phyloP scores from a whole-genome alignment of 169 alveolate genomes.

The Cryptosporidium sp. region DNA sequence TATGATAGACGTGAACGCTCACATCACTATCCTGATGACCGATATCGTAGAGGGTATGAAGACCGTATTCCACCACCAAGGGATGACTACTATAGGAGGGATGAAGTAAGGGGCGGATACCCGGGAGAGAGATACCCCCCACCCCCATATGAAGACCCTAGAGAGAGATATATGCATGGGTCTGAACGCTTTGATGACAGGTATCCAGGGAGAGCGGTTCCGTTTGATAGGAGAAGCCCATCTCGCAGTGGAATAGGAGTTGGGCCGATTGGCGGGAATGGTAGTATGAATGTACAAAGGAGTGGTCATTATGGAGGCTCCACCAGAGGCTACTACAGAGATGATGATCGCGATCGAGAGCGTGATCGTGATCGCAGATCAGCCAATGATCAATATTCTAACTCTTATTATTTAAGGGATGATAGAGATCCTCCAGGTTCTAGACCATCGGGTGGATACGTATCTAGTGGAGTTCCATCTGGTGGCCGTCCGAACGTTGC shows the following conservation, averaged over 20 bases:
- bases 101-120: constrained; percentile 54
- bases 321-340: constrained; percentile 36
- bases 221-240: constrained; percentile 69
- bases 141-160: constrained; percentile 56
- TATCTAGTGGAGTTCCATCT: constrained; percentile 39
- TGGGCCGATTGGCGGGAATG: constrained; percentile 34
- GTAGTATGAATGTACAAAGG: constrained; percentile 34
- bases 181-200: constrained; percentile 74
- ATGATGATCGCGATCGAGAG: constrained; percentile 42
- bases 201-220: constrained; percentile 51
- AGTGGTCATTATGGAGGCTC: constrained; percentile 71
- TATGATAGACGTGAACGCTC: constrained; percentile 62
- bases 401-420: constrained; percentile 58
- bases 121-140: constrained; percentile 71
- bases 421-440: constrained; percentile 73
- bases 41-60: constrained; percentile 70
- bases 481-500: constrained; percentile 55
- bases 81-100: constrained; percentile 64
- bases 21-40: constrained; percentile 60
- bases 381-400: constrained; percentile 16
- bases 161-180: constrained; percentile 59
- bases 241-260: constrained; percentile 67
- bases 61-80: constrained; percentile 73
- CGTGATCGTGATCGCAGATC: constrained; percentile 55
- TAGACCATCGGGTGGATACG: constrained; percentile 36